Evolutionary conservation across 371 early-diverging fungal genomes (phyloP).

Genomic region (Ordospora pajunii): DNA sequence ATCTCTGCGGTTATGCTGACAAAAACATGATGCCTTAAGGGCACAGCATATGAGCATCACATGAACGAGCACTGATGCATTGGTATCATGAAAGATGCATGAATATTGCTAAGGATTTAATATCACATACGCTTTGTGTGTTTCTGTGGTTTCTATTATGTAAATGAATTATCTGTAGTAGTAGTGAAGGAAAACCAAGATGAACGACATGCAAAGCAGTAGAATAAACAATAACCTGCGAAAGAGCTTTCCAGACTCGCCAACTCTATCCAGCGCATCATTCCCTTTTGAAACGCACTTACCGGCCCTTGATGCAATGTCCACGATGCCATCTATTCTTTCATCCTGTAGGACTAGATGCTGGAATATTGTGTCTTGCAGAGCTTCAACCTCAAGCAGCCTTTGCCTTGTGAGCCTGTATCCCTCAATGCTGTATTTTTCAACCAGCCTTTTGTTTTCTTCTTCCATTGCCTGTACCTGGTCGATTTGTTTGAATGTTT

Average conservation of each 20-base stretch:
- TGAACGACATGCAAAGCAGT: conserved; percentile 48
- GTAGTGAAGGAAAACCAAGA: conserved; percentile 49
- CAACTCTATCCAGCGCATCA: conserved; percentile 1
- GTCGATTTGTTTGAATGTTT: neutral
- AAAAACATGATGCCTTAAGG: neutral
- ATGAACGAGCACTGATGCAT: too few species aligned
- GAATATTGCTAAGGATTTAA: too few species aligned
- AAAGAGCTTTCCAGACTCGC: conserved; percentile 33
- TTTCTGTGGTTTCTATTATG: too few species aligned
- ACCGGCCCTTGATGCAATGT: conserved; percentile 8
- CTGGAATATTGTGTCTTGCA: conserved; percentile 51
- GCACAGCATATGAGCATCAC: too few species aligned
- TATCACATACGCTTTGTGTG: too few species aligned
- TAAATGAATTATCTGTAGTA: conserved; percentile 22
- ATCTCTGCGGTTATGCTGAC: neutral
- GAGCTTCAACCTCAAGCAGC: conserved; percentile 47
- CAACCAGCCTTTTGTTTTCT: conserved; percentile 49
- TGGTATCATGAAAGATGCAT: too few species aligned
- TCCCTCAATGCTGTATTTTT: conserved; percentile 3
- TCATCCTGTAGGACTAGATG: conserved; percentile 54
- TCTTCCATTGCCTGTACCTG: conserved; percentile 25
- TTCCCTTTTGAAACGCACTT: conserved; percentile 26
- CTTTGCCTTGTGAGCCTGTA: conserved; percentile 37
- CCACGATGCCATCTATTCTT: conserved; percentile 51
- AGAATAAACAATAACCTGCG: conserved; percentile 46